Evolutionary conservation across 495 filamentous ascomycete species (phyloP), one percentile per base, ranked within the genome.

Genomic region (Tetracladium setigerum): DNA sequence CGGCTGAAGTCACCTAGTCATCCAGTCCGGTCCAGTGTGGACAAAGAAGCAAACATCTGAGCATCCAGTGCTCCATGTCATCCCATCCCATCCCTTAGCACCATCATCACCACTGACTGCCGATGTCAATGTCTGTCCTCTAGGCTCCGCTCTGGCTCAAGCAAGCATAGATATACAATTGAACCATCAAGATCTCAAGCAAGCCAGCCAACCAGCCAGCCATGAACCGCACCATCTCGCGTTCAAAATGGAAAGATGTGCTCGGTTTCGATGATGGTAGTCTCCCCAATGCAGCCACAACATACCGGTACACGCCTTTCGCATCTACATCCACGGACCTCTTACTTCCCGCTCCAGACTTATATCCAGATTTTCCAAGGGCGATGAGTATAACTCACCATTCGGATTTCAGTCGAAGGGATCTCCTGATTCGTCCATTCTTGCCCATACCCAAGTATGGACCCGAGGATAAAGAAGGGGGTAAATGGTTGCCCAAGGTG

Each of bases 201-300:
- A 27, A 27, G 22, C 22, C 3, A 27, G 22, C n/a, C n/a, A 27
- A 7, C 7, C 22, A 27, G 22, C 22, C 22, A 27, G 22, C 22
- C 22, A 44, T 50, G 33, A 24, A 38, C 11, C 46, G 38, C 14
- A 30, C 41, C 31, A 49, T 45, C 33, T 46, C 53, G 30, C 27
- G 32, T 14, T 37, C 44, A 31, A 56, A 56, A 42, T 56, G 53
- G 53, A 56, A 56, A 30, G 36, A 56, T 18, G 49, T 56, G 15
- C 36, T 56, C 2, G 53, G 53, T 16, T 56, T 56, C 37, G 53
- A 56, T 30, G 53, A 56, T 16, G 53, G 53, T 13, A 30, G 19
- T 22, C 11, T 13, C n/a, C 13, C 19, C 10, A 35, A 52, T 27
- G 30, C 50, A 38, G 31, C 30, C 31, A 19, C 43, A 4, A 27